phyloP scores from a whole-genome alignment of 2,329 filamentous ascomycete genomes.

The Fusarium scirpi region DNA sequence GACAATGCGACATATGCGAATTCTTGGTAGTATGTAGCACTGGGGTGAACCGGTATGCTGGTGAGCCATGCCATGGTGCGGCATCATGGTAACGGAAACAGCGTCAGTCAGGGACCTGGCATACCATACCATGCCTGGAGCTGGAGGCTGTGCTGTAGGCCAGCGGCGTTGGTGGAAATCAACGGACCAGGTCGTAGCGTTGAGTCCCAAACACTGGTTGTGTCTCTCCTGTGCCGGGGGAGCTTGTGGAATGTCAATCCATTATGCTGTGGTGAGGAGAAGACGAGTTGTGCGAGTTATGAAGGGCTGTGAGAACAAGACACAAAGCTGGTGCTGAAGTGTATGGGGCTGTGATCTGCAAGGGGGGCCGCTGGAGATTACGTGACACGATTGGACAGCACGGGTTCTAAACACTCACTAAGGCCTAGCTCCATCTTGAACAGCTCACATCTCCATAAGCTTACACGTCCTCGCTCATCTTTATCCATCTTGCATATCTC shows the following conservation, averaged over 20 bases:
- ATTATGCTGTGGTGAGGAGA: slow-evolving; percentile 17
- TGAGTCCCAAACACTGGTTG: slow-evolving; percentile 41
- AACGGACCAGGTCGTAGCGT: slow-evolving; percentile 40
- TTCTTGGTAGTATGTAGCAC: neutral
- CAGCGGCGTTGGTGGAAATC: slow-evolving; percentile 35
- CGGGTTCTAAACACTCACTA: neutral
- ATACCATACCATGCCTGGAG: slow-evolving; percentile 1
- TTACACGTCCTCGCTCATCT: slow-evolving; percentile 16
- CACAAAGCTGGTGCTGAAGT: slow-evolving; percentile 3
- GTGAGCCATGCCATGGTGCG: slow-evolving; percentile 19
- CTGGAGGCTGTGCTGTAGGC: slow-evolving; percentile 4
- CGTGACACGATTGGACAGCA: slow-evolving; percentile 26
- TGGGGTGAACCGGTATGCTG: slow-evolving; percentile 22
- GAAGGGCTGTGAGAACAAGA: slow-evolving; percentile 8
- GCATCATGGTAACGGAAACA: slow-evolving; percentile 11
- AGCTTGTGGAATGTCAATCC: slow-evolving; percentile 29
- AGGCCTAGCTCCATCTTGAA: neutral
- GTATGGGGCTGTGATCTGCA: slow-evolving; percentile 11
- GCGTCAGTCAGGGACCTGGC: slow-evolving; percentile 24
- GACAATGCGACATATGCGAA: neutral
- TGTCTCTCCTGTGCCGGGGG: slow-evolving; percentile 46
- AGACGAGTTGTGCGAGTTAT: slow-evolving; percentile 34
- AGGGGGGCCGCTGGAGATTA: slow-evolving; percentile 9
- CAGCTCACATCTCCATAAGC: neutral
- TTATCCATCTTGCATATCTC: slow-evolving; percentile 15